A percentile compares a stretch with the other conserved stretches of the same genome.
Conservation (phyloP, 805 yeast genomes). For the Sungouiozyma intestinalis region DNA sequence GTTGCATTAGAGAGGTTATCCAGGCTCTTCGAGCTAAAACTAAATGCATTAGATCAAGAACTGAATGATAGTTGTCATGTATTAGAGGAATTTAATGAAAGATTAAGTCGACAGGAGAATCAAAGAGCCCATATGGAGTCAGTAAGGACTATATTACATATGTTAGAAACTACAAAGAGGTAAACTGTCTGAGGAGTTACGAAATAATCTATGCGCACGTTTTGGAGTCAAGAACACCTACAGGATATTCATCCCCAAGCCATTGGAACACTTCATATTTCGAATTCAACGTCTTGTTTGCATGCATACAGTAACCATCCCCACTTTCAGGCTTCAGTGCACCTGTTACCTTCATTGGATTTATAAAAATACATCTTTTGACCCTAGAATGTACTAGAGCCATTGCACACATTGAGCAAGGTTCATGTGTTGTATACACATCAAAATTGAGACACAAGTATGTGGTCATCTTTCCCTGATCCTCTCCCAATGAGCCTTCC, state of each 20-base stretch:
- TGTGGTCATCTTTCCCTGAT: conserved; percentile 9
- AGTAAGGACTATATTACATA: not conserved
- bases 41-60: not conserved
- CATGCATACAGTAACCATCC: conserved; percentile 63
- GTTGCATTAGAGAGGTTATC: not conserved
- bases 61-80: not conserved
- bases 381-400: conserved; percentile 88
- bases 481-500: conserved; percentile 32
- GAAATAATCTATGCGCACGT: not conserved
- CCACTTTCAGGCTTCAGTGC: conserved; percentile 48
- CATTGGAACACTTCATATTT: conserved; percentile 76
- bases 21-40: not conserved
- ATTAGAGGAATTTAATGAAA: not conserved
- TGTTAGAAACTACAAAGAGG: not conserved
- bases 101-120: not conserved
- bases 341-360: conserved; percentile 41
- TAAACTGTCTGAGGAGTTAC: not conserved
- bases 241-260: conserved; percentile 34
- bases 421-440: conserved; percentile 88
- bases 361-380: conserved; percentile 52
- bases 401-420: conserved; percentile 95
- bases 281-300: conserved; percentile 70
- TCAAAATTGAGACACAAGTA: conserved; percentile 71
- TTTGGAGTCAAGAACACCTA: conserved; percentile 15
- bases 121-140: not conserved